phyloP scores from a whole-genome alignment of 352 stramenopile species.

The Globisporangium polare region DNA sequence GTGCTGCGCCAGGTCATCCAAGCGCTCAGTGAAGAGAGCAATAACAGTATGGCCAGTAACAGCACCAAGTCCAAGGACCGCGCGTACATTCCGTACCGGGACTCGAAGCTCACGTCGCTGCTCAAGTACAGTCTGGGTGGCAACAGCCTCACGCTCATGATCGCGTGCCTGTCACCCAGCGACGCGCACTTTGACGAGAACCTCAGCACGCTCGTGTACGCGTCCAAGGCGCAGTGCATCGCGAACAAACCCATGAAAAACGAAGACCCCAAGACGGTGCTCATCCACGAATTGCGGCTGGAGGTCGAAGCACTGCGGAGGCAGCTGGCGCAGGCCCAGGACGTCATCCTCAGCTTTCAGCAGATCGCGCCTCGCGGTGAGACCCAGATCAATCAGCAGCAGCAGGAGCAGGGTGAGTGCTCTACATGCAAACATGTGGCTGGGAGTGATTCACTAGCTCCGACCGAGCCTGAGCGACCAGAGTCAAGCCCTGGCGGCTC shows the following conservation, averaged over 20 bases:
- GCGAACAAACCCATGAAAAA: conserved; percentile 49
- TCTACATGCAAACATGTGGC: not conserved
- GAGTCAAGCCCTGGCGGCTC: not conserved
- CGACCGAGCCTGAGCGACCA: not conserved
- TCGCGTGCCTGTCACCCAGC: conserved; percentile 57
- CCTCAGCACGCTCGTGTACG: conserved; percentile 63
- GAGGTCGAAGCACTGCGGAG: conserved; percentile 27
- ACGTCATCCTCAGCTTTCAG: conserved; percentile 39
- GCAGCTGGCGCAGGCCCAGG: conserved; percentile 35
- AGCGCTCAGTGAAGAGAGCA: conserved; percentile 37
- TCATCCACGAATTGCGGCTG: conserved; percentile 43
- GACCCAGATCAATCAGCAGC: not conserved
- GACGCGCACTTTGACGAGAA: conserved; percentile 55
- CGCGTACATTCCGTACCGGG: conserved; percentile 51
- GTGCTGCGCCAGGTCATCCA: conserved; percentile 57
- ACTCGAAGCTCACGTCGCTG: conserved; percentile 62
- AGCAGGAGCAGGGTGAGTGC: not conserved
- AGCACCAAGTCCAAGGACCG: conserved; percentile 5
- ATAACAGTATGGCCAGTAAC: not conserved
- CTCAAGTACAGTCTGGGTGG: conserved; percentile 59
- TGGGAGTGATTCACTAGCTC: not conserved
- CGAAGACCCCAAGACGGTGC: conserved; percentile 38
- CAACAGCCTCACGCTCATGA: conserved; percentile 65
- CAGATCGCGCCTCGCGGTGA: not conserved
- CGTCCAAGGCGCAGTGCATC: conserved; percentile 49